Conservation (phyloP, 2,329 filamentous ascomycete genomes). For the Alternaria triticina region DNA sequence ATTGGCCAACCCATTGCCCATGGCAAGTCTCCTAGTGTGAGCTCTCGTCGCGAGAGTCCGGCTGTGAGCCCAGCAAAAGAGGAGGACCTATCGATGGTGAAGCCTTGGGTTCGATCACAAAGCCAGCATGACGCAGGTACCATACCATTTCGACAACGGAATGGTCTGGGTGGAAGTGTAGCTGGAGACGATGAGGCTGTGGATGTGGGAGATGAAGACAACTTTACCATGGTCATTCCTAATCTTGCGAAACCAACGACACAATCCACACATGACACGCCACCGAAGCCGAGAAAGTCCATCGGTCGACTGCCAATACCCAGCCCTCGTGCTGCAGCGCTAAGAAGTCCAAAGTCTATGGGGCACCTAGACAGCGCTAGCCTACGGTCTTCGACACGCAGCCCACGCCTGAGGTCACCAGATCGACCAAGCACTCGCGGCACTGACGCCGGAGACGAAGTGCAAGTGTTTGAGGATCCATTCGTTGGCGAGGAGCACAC, state of each 20-base stretch:
- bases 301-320: constrained; percentile 33
- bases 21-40: constrained; percentile 38
- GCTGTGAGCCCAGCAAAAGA: constrained; percentile 47
- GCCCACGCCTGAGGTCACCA: constrained; percentile 40
- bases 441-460: constrained; percentile 48
- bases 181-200: constrained; percentile 48
- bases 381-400: constrained; percentile 32
- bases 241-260: constrained; percentile 39
- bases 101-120: constrained; percentile 51
- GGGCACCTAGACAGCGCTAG: constrained; percentile 24
- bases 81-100: constrained; percentile 57
- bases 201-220: constrained; percentile 53
- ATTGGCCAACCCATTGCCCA: constrained; percentile 35
- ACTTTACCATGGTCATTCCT: constrained; percentile 60
- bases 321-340: constrained; percentile 33
- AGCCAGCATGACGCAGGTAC: constrained; percentile 38
- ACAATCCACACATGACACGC: constrained; percentile 40
- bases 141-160: constrained; percentile 46
- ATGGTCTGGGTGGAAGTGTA: constrained; percentile 48
- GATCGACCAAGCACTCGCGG: constrained; percentile 43
- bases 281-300: constrained; percentile 37
- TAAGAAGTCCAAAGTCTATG: constrained; percentile 42
- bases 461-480: constrained; percentile 62
- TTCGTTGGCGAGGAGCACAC: constrained; percentile 49
- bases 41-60: constrained; percentile 41